These are phyloP conservation scores for Sporothrix brunneoviolacea DNA, from an alignment of 2,329 filamentous ascomycete genomes.

Conservation along the genomic window DNA sequence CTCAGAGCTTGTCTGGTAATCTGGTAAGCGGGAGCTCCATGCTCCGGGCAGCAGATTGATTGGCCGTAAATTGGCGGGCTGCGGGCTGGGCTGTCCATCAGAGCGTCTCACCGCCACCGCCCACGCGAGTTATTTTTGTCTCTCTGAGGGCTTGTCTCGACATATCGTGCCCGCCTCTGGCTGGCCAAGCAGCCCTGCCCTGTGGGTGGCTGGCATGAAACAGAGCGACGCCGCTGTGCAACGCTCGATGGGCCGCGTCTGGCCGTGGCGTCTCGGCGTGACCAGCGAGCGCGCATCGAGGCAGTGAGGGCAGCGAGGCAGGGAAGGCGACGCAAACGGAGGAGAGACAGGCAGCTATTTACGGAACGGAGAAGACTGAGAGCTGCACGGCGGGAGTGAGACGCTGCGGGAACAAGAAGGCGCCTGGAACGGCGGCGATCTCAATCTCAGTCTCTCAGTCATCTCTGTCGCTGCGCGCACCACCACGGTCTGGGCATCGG, in stretches of 20 bases:
- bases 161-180: too few relatives aligned
- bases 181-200: background rate
- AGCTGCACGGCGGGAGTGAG: too few relatives aligned
- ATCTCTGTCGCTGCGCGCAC: background rate
- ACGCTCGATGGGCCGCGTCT: background rate
- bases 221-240: background rate
- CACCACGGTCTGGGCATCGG: background rate
- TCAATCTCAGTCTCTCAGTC: slow-evolving; percentile 2
- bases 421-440: slow-evolving; percentile 2
- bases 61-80: background rate
- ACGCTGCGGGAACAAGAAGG: too few relatives aligned
- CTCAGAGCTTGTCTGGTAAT: background rate
- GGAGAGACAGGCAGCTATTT: too few relatives aligned
- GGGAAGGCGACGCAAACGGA: too few relatives aligned
- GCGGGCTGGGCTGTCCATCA: too few relatives aligned
- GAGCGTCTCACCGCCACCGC: too few relatives aligned
- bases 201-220: background rate
- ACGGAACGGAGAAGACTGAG: too few relatives aligned
- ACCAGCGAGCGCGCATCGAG: too few relatives aligned
- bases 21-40: background rate
- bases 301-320: too few relatives aligned
- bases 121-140: too few relatives aligned
- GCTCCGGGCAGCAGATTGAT: slow-evolving; percentile 1
- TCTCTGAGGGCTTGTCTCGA: background rate
- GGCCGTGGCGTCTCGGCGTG: too few relatives aligned